Evolutionary conservation across 1,284 basidiomycete species (phyloP).

Genomic region (Xerocomus nothofagi): DNA sequence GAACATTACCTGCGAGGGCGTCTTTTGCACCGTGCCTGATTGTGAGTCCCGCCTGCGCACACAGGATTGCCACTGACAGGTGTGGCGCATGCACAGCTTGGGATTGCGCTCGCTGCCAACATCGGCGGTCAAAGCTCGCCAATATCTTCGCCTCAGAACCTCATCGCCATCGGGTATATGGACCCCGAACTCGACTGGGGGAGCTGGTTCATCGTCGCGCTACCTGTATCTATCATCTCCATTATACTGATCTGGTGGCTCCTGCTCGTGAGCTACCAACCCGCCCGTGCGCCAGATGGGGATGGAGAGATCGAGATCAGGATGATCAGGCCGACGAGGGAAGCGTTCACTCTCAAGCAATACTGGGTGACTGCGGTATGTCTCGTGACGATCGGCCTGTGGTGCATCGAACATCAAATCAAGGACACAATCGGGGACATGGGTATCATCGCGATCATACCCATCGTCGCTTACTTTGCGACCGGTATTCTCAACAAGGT

Average conservation of each 20-base stretch:
- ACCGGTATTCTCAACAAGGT: constrained; percentile 95
- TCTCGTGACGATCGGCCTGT: constrained; percentile 84
- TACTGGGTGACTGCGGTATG: constrained; percentile 90
- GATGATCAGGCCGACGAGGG: constrained; percentile 77
- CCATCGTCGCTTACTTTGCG: constrained; percentile 92
- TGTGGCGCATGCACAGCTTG: constrained; percentile 59
- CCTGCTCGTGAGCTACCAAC: constrained; percentile 81
- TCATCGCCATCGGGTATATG: constrained; percentile 92
- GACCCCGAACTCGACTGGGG: constrained; percentile 86
- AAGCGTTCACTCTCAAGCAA: constrained; percentile 81
- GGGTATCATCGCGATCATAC: constrained; percentile 95
- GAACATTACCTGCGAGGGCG: constrained; percentile 87
- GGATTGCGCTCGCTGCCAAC: constrained; percentile 96
- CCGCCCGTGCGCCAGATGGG: constrained; percentile 67
- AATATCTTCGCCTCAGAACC: constrained; percentile 95
- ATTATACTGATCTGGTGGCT: constrained; percentile 91
- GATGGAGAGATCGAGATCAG: constrained; percentile 83
- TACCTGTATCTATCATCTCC: constrained; percentile 87
- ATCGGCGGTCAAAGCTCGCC: constrained; percentile 98
- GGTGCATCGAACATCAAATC: constrained; percentile 88
- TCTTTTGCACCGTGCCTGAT: constrained; percentile 91
- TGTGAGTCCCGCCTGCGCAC: constrained; percentile 46
- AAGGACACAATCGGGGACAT: constrained; percentile 88
- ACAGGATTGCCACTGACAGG: constrained; percentile 4
- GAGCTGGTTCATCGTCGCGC: constrained; percentile 91